Percentiles rank a stretch among this genome's conserved stretches.
phyloP scores from a whole-genome alignment of 1,139 yeast species.

The Yamadazyma pseudoaaseri region DNA sequence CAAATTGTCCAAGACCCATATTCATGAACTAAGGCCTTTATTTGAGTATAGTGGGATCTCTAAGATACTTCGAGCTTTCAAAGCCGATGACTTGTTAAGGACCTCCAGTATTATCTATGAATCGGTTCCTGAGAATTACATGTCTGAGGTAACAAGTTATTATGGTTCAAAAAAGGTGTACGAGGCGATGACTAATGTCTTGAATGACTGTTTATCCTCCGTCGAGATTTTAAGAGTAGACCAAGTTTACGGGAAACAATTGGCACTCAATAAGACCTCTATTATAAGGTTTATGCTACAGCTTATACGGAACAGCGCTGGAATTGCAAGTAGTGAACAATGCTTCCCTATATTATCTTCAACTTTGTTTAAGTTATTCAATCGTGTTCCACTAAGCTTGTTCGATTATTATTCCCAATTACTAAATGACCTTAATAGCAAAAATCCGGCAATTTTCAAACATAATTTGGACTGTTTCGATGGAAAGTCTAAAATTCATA shows the following conservation, averaged over 20 bases:
- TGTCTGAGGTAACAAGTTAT: conserved; percentile 23
- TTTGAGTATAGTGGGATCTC: conserved; percentile 6
- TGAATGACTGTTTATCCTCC: conserved; percentile 31
- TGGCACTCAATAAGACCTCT: conserved; percentile 30
- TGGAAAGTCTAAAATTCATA: conserved; percentile 1
- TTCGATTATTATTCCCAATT: conserved; percentile 4
- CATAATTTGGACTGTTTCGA: conserved; percentile 3
- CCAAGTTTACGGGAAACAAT: conserved; percentile 34
- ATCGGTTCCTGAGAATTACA: conserved; percentile 22
- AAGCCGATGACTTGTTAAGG: conserved; percentile 35
- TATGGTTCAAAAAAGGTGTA: conserved; percentile 29
- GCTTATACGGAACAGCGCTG: conserved; percentile 19
- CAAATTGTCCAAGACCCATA: conserved; percentile 5
- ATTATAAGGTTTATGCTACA: conserved; percentile 30
- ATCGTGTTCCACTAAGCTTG: conserved; percentile 3
- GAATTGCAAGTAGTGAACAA: conserved; percentile 21
- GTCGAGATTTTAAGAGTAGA: conserved; percentile 31
- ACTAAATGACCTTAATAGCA: conserved; percentile 1
- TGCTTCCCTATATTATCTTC: conserved; percentile 27
- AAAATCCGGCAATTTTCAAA: conserved; percentile 4
- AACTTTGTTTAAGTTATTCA: conserved; percentile 33
- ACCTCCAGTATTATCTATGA: conserved; percentile 28
- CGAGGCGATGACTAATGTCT: conserved; percentile 25
- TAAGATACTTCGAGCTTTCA: conserved; percentile 18
- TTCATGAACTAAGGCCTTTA: conserved; percentile 5